A percentile compares a stretch with the other conserved stretches of the same genome.
phyloP scores from a whole-genome alignment of 495 filamentous ascomycete genomes.

The Penicillium argentinense region DNA sequence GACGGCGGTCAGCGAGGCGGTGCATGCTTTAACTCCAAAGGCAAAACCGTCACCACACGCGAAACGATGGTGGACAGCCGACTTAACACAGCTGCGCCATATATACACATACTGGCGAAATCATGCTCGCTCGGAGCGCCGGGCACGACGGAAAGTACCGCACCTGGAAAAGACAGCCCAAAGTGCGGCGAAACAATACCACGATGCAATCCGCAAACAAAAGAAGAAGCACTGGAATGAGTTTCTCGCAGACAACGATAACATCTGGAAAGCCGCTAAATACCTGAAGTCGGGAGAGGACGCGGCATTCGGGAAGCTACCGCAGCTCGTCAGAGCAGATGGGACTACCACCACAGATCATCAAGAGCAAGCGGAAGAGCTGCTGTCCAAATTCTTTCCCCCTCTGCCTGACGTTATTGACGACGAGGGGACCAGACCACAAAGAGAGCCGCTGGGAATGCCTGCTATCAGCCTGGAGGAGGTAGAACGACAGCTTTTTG shows the following conservation, averaged over 20 bases:
- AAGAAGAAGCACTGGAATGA: constrained; percentile 28
- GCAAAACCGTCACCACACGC: constrained; percentile 17
- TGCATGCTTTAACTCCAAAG: constrained; percentile 13
- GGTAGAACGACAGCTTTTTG: constrained; percentile 16
- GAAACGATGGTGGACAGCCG: constrained; percentile 17
- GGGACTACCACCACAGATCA: constrained; percentile 17
- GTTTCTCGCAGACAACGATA: constrained; percentile 25
- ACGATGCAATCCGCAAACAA: constrained; percentile 23
- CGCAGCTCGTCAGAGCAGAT: constrained; percentile 14
- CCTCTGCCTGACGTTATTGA: constrained; percentile 19
- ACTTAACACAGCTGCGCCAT: constrained; percentile 11
- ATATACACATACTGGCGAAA: constrained; percentile 16
- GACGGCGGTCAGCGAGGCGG: constrained; percentile 5
- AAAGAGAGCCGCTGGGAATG: constrained; percentile 22
- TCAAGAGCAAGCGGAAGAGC: constrained; percentile 21
- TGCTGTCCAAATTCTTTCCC: constrained; percentile 29
- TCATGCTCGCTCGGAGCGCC: constrained; percentile 12
- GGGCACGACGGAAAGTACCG: constrained; percentile 11
- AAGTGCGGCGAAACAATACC: constrained; percentile 21
- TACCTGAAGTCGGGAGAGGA: constrained; percentile 22
- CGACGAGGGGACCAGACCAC: constrained; percentile 17
- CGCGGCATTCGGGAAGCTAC: constrained; percentile 19
- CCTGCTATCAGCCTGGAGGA: constrained; percentile 21
- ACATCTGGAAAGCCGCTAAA: constrained; percentile 27
- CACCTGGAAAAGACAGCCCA: constrained; percentile 17